Evolutionary conservation across 495 filamentous ascomycete species (phyloP).

Genomic region (Penicillium daleae): DNA sequence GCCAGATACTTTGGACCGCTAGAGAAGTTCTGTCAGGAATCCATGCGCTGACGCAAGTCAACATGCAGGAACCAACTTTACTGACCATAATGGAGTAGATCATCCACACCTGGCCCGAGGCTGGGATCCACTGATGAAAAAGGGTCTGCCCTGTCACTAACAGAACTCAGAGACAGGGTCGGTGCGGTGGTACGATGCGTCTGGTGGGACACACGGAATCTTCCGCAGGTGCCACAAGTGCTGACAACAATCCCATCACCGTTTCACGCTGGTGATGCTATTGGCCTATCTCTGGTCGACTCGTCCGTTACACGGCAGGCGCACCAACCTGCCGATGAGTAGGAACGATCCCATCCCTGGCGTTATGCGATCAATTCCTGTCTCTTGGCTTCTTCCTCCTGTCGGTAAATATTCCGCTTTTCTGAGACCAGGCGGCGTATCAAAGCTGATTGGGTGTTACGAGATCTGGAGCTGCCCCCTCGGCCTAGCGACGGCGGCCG

Average conservation of each 20-base stretch:
- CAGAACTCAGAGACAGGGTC: not conserved
- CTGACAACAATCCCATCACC: not conserved
- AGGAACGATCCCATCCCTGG: not conserved
- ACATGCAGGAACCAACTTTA: not conserved
- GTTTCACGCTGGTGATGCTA: not conserved
- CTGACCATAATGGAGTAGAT: constrained; percentile 1
- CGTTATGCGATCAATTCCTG: not conserved
- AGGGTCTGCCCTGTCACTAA: not conserved
- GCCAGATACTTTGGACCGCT: not conserved
- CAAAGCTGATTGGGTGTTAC: not conserved
- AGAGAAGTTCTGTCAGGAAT: not conserved
- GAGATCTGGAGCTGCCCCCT: not conserved
- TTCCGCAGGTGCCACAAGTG: not conserved
- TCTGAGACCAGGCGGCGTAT: constrained; percentile 3
- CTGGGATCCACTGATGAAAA: not conserved
- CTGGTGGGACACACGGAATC: not conserved
- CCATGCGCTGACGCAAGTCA: not conserved
- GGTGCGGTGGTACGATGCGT: not conserved
- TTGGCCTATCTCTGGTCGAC: not conserved
- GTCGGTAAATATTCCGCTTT: not conserved
- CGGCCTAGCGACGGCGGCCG: not conserved
- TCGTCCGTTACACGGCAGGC: not conserved
- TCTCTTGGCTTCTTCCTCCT: constrained; percentile 6
- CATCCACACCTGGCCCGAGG: constrained; percentile 1
- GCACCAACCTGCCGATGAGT: not conserved